A percentile compares a stretch with the other conserved stretches of the same genome.
Conservation (phyloP, 2,329 filamentous ascomycete genomes). For the Botrytis cinerea region DNA sequence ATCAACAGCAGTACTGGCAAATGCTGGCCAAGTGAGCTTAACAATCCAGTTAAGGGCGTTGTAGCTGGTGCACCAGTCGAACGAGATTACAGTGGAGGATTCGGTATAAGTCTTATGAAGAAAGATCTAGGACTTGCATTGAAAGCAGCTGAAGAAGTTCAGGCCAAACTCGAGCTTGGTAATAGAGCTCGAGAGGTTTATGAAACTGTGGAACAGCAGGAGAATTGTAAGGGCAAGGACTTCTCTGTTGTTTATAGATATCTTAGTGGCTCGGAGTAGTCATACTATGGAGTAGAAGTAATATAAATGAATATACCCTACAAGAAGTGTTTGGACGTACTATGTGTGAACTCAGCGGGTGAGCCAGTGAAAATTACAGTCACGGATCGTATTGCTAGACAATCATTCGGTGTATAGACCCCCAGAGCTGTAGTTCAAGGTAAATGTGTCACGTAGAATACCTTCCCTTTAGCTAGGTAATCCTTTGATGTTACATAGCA, state of each 20-base stretch:
- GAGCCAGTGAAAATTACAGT: not conserved
- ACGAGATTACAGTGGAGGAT: constrained; percentile 75
- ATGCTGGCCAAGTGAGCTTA: constrained; percentile 95
- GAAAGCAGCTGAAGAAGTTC: constrained; percentile 67
- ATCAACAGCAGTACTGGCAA: constrained; percentile 93
- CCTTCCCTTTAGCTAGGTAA: not conserved
- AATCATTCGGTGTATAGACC: not conserved
- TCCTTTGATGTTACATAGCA: not conserved
- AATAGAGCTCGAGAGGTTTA: constrained; percentile 67
- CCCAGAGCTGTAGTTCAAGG: not conserved
- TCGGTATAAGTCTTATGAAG: constrained; percentile 75
- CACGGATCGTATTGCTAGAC: not conserved
- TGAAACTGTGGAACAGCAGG: constrained; percentile 60
- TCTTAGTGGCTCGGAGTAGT: constrained; percentile 48
- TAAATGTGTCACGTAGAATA: not conserved
- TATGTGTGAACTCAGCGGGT: not conserved
- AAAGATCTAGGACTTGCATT: constrained; percentile 77
- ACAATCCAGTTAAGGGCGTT: constrained; percentile 90
- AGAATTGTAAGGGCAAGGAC: constrained; percentile 67
- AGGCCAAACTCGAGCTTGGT: constrained; percentile 65
- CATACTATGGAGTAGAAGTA: not conserved
- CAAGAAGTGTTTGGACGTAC: not conserved
- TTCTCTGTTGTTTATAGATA: constrained; percentile 82
- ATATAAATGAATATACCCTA: not conserved
- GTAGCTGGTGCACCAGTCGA: constrained; percentile 73